phyloP scores from a whole-genome alignment of 176 grass and related monocot species.

The Typha latifolia region DNA sequence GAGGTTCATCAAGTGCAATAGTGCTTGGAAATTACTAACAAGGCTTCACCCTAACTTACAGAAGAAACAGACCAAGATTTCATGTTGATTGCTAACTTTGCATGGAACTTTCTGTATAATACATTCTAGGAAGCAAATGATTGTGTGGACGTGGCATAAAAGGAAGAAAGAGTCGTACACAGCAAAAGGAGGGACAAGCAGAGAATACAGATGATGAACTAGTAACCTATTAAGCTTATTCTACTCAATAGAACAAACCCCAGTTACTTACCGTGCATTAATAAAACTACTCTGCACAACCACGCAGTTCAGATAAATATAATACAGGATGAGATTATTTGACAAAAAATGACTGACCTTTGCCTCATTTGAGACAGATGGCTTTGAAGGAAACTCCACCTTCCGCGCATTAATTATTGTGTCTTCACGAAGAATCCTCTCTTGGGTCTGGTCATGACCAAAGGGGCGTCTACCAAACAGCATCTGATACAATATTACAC shows the following conservation, averaged over 20 bases:
- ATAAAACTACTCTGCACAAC: no score
- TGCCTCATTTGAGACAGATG: slow-evolving; percentile 82
- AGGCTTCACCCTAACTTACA: neutral
- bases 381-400: slow-evolving; percentile 92
- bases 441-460: slow-evolving; percentile 96
- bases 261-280: no score
- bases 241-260: no score
- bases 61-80: no score
- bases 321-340: no score
- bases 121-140: neutral
- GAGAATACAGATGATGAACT: no score
- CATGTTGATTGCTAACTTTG: neutral
- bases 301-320: no score
- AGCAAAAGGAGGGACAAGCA: no score
- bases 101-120: neutral
- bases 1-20: no score
- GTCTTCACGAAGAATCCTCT: slow-evolving; percentile 97
- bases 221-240: no score
- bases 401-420: slow-evolving; percentile 94
- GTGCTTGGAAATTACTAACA: neutral
- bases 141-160: neutral
- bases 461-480: slow-evolving; percentile 86
- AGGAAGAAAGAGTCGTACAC: neutral
- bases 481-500: slow-evolving; percentile 99
- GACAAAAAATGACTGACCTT: slow-evolving; percentile 34